These are phyloP conservation scores for Protea cynaroides DNA, from an alignment of 164 flowering plant genomes.

Conservation along the genomic window DNA sequence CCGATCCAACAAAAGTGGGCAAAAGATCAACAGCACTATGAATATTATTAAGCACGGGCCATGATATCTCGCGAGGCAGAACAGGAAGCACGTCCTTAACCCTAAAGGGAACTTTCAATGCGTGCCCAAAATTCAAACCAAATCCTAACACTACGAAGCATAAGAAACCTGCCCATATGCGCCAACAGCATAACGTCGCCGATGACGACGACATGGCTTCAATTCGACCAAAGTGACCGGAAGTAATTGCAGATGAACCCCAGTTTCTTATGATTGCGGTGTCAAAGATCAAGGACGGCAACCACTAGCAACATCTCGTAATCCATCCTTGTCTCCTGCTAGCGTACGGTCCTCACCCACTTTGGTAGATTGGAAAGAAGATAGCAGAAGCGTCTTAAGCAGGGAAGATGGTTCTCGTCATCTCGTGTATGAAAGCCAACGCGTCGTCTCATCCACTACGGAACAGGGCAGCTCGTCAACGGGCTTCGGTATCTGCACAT, in stretches of 20 bases:
- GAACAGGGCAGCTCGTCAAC: too few relatives aligned
- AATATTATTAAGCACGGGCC: conserved; percentile 85
- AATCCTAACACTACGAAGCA: conserved; percentile 29
- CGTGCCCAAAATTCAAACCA: conserved; percentile 21
- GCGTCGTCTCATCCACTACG: too few relatives aligned
- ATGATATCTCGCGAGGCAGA: conserved; percentile 78
- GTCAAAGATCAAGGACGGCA: neutral
- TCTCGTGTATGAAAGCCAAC: too few relatives aligned
- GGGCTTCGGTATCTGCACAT: too few relatives aligned
- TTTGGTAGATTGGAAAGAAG: too few relatives aligned
- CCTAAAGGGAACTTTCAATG: conserved; percentile 71
- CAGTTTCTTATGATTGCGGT: neutral
- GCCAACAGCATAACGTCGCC: neutral
- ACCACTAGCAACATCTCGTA: neutral
- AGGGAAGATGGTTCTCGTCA: too few relatives aligned
- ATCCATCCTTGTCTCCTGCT: too few relatives aligned
- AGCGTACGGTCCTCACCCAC: too few relatives aligned
- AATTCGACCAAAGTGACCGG: neutral
- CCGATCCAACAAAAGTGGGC: conserved; percentile 78
- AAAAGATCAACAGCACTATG: conserved; percentile 85
- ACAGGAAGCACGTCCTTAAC: conserved; percentile 81
- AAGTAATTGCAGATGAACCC: conserved; percentile 4
- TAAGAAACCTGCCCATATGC: conserved; percentile 3
- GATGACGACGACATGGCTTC: conserved; percentile 7
- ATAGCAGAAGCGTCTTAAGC: too few relatives aligned